These are phyloP conservation scores for Yamadazyma buinensis DNA, from an alignment of 1,139 yeast genomes.

Conservation along the genomic window DNA sequence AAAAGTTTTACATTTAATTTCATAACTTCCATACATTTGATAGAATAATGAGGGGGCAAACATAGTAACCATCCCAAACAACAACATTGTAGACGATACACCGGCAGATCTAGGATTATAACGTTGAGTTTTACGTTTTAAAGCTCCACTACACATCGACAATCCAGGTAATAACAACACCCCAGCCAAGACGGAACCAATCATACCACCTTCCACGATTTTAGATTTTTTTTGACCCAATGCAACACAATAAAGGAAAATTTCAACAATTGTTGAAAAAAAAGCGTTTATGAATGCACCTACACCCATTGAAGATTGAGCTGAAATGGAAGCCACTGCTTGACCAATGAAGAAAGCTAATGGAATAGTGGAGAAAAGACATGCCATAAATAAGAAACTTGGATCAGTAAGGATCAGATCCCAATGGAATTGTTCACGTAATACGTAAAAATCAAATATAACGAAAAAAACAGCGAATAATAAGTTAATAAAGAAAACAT, in stretches of 20 bases:
- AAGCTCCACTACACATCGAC: conserved; percentile 96
- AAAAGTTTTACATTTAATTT: conserved; percentile 63
- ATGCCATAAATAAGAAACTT: conserved; percentile 63
- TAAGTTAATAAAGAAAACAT: conserved; percentile 84
- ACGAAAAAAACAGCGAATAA: conserved; percentile 78
- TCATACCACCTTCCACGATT: conserved; percentile 95
- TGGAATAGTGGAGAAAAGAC: conserved; percentile 84
- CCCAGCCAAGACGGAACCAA: conserved; percentile 92
- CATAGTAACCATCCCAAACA: conserved; percentile 88
- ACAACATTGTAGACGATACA: conserved; percentile 91
- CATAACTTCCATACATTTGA: conserved; percentile 87
- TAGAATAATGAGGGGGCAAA: conserved; percentile 91
- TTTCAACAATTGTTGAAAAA: conserved; percentile 93
- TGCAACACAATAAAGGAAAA: conserved; percentile 89
- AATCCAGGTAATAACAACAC: conserved; percentile 87
- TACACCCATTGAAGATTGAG: conserved; percentile 98
- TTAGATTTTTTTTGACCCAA: conserved; percentile 79
- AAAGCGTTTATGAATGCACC: conserved; percentile 99
- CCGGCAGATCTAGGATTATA: conserved; percentile 97
- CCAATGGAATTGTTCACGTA: conserved; percentile 50
- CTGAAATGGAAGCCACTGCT: conserved; percentile 97
- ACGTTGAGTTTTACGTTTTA: conserved; percentile 85
- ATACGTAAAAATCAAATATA: conserved; percentile 68
- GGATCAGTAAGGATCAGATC: conserved; percentile 55
- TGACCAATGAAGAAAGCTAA: conserved; percentile 96